Conservation (phyloP, 768 basidiomycete species). For the Suillus discolor region DNA sequence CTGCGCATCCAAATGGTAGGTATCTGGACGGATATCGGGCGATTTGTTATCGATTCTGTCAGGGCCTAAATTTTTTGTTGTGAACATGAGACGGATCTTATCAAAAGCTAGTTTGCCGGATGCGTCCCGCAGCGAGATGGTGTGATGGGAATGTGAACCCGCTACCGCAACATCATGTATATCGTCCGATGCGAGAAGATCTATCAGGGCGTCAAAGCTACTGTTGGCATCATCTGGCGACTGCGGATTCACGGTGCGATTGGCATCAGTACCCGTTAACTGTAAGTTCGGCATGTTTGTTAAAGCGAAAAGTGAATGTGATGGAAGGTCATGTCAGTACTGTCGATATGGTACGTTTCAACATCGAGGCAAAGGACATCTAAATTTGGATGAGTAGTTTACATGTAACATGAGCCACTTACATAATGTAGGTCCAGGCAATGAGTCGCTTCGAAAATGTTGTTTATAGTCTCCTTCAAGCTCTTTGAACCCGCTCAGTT, state of each 20-base stretch:
- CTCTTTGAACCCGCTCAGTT: background rate
- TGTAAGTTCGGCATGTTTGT: background rate
- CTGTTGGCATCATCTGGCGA: conserved; percentile 15
- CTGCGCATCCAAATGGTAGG: background rate
- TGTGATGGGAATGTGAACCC: conserved; percentile 2
- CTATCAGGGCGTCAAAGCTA: conserved; percentile 31
- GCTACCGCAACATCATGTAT: conserved; percentile 14
- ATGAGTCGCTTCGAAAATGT: background rate
- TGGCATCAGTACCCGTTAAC: no score
- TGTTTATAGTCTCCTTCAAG: background rate
- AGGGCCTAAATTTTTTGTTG: conserved; percentile 16
- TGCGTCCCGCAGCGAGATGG: conserved; percentile 23
- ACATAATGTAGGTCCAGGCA: conserved; percentile 5
- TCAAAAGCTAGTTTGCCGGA: conserved; percentile 35
- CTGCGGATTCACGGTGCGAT: background rate
- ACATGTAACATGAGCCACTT: background rate
- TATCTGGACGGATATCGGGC: background rate
- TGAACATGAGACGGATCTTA: conserved; percentile 32
- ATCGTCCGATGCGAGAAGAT: conserved; percentile 33
- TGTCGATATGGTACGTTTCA: background rate
- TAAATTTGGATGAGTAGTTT: background rate
- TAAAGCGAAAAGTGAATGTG: background rate
- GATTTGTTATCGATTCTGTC: background rate
- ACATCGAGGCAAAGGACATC: background rate
- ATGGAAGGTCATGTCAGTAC: background rate